phyloP scores from a whole-genome alignment of 179 eudicot species.

The Beta lomatogona region DNA sequence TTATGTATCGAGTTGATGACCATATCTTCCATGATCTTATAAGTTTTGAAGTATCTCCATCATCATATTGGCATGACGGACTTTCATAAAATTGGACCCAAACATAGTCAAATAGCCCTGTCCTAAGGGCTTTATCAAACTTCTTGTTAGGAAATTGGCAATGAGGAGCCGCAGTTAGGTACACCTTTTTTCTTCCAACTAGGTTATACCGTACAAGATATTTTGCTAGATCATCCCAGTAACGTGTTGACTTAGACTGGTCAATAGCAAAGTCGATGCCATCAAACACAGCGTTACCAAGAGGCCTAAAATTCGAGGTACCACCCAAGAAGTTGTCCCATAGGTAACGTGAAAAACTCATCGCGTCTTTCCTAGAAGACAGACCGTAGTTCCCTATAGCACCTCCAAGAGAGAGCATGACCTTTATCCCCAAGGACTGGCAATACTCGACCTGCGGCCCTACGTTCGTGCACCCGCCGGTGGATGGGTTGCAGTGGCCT shows the following conservation, averaged over 20 bases:
- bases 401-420: constrained; percentile 60
- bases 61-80: constrained; percentile 58
- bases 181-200: constrained; percentile 37
- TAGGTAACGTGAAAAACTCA: constrained; percentile 40
- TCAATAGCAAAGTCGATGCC: constrained; percentile 70
- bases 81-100: constrained; percentile 77
- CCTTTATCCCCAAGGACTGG: constrained; percentile 55
- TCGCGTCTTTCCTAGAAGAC: constrained; percentile 53
- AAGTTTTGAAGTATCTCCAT: constrained; percentile 37
- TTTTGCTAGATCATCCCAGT: constrained; percentile 46
- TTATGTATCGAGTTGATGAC: constrained; percentile 40
- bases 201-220: neutral
- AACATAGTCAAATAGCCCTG: constrained; percentile 58
- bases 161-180: constrained; percentile 62
- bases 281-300: constrained; percentile 50
- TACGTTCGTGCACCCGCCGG: constrained; percentile 42
- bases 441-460: constrained; percentile 43
- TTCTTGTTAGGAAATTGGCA: constrained; percentile 60
- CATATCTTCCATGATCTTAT: constrained; percentile 46
- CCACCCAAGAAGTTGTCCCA: constrained; percentile 60
- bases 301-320: constrained; percentile 43
- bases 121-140: constrained; percentile 45
- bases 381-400: constrained; percentile 58
- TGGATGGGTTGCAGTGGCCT: constrained; percentile 58
- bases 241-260: constrained; percentile 34